Base-by-base conservation (phyloP, 768 basidiomycete genomes). In the Suillus tomentosus region DNA sequence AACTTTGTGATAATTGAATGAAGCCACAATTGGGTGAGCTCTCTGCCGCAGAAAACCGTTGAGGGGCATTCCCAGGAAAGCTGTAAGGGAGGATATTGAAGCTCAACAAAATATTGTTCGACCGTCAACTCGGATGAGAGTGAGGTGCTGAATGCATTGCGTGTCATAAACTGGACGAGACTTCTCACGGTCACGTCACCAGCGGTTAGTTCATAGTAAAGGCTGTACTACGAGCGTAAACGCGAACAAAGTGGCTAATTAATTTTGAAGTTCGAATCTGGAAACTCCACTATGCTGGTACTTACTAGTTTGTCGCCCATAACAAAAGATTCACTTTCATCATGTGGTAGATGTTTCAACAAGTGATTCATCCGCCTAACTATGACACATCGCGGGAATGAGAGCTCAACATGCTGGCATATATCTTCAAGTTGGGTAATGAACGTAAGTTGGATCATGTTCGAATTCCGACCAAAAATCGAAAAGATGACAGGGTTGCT, bases 1-100 rank as follows among this genome's bases (percentile, higher is more conserved):
- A 60, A 95, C 76, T 61, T 90, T 81, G 74, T 90, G 87, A 15
- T 86, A 79, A 68, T 82, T 84, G 47, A 91, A 70, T 37, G 84
- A 80, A 15, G 79, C 42, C 31, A 82, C 78, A 39, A 88, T 60
- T 3, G 80, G 80, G 62, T 84, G 84, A 36, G 85, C 75, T 62
- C 85, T 74, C 64, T 84, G 81, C 37, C 83, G 84, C 27, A 88
- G 67, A 59, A 81, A 67, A 66, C 81, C 81, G 65, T 80, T 77
- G 69, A 82, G 71, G 60, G 86, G 85, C 84, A 89, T 85, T 65
- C 64, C 62, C 11, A 43, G 42, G 43, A 39, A 34, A 60, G 39
- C 19, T 59, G 14, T 17, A 13, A 54, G 53, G 7, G 39, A 58
- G 10, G 17, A 17, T 3, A 57, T 19, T 31, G 47, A 19, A 56